Evolutionary conservation across 1,284 basidiomycete species (phyloP), one percentile per base, ranked within the genome.

Genomic region (Ustilago nuda): DNA sequence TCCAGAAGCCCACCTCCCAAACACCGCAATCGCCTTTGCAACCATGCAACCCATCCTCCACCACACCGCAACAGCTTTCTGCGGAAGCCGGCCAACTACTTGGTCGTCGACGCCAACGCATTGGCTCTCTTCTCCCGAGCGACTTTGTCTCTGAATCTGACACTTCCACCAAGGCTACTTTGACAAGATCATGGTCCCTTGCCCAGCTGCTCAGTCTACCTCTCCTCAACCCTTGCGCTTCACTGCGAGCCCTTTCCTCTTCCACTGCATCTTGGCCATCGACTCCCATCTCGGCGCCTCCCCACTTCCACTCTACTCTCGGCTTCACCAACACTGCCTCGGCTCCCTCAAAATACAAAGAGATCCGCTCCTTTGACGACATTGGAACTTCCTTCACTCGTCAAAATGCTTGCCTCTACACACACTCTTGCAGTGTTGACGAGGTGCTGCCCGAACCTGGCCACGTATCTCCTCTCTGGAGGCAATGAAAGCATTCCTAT

Each of bases 121-220:
- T 39, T 3, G 54, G 57, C 52, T 66, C 65, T 23, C 27, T 66
- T 12, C 51, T 55, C 0, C 48, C 65, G 4, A 57, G 32, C 60
- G 66, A 65, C 54, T 36, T 48, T 11, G 35, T 19, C 7, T 56
- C 62, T 23, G 58, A 58, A 5, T 45, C 12, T 15, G 43, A 32
- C 15, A 30, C 23, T 6, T 19, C 46, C 19, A n/a, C 35, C 19
- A 63, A 53, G 51, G 37, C 59, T 6, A 36, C 43, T 11, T 50
- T 75, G 64, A 55, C 61, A 13, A 41, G 65, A 41, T 67, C 72
- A 9, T 67, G 63, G 67, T 75, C 72, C 5, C 61, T 75, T 11
- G 67, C 72, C 51, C 64, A 67, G 57, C 61, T 76, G 59, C 65
- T 71, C 48, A 66, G 53, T 35, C 64, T 66, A n/a, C 69, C 64